Base-by-base conservation (phyloP, 306 rosid genomes). In the Myrica gale region DNA sequence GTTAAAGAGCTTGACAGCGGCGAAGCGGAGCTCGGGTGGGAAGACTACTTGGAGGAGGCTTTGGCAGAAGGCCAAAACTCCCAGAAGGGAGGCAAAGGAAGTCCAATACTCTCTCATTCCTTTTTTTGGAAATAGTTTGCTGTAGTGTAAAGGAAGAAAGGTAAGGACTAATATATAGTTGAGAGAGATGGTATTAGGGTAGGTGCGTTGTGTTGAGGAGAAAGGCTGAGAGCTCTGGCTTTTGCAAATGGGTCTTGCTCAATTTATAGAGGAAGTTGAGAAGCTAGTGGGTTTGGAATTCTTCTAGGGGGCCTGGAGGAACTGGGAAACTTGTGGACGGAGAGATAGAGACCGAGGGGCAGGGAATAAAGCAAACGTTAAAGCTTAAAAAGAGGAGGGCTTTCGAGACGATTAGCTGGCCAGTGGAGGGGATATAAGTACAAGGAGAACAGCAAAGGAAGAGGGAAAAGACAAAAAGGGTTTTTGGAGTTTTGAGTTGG, bases 11-110 rank as follows among this genome's bases (percentile, higher is more conserved):
- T 92, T 92, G 0, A 71, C 58, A 2, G 82, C 37, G 23, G 98
- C 98, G 78, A 82, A 96, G 0, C 98, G 97, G 42, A 96, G 92
- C 51, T 96, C 97, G 4, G 99, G 99, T 7, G 99, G 99, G 80
- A 96, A 90, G 6, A 90, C 89, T 0, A 88, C 32, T 20, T 92
- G 99, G 46, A 96, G 90, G 41, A 96, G 79, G 5, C 91, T 84
- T 76, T 92, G 99, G 67, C 87, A 85, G 90, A 96, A 96, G 76
- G 97, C 99, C 23, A 96, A 78, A 1, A 92, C 97, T 0, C 98
- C 99, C 0, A 96, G 77, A 6, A 96, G 43, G 2, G 99, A 96
- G 1, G 99, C 99, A 8, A 90, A 7, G 1, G 97, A 87, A 8
- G 97, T 87, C 99, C 99, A 96, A 52, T 85, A 89, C 44, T 96